Evolutionary conservation across 148 eudicot genomes (phyloP).

Genomic region (Rheum nobile): DNA sequence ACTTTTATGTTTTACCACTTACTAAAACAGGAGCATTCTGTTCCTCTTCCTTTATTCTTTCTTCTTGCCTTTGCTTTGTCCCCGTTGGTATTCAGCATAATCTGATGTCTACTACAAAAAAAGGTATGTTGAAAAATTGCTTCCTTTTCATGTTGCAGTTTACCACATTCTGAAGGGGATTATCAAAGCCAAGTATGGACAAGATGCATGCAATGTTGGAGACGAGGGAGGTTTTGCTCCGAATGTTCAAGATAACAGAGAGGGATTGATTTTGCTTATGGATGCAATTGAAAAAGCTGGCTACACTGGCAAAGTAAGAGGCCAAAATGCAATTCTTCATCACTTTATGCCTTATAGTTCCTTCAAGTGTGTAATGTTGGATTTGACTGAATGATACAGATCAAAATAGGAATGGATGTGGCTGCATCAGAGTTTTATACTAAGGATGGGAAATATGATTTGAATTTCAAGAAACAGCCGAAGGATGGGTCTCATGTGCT

Average conservation of each 20-base stretch:
- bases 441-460: constrained; percentile 82
- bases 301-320: constrained; percentile 78
- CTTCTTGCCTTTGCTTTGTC: not conserved
- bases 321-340: not conserved
- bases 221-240: constrained; percentile 99
- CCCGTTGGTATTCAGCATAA: not conserved
- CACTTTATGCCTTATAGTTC: constrained; percentile 1
- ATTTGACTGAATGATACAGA: constrained; percentile 33
- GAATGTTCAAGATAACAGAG: constrained; percentile 93
- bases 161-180: constrained; percentile 89
- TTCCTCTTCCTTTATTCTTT: not conserved
- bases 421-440: constrained; percentile 97
- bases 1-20: no score
- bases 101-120: not conserved
- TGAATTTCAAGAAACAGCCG: constrained; percentile 94
- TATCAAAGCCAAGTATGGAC: constrained; percentile 94
- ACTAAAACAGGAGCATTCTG: not conserved
- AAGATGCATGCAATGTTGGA: constrained; percentile 98
- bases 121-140: not conserved
- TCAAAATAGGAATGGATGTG: constrained; percentile 98
- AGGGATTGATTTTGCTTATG: constrained; percentile 75
- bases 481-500: constrained; percentile 96
- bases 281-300: constrained; percentile 99
- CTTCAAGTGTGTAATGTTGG: constrained; percentile 1
- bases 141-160: constrained; percentile 27